Conservation (phyloP, 179 eudicot genomes). For the Beta lomatogona region DNA sequence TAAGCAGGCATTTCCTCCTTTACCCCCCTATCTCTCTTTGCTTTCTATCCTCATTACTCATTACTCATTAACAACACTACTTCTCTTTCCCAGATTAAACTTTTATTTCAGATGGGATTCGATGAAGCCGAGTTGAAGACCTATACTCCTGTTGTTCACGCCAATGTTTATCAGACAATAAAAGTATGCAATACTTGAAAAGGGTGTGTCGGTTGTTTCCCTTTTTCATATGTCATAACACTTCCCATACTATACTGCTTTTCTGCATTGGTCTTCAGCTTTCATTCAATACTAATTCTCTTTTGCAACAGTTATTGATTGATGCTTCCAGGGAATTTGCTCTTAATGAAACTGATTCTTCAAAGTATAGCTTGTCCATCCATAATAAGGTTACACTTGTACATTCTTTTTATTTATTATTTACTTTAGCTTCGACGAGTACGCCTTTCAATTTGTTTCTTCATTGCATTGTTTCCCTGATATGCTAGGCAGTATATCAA, state of each 20-base stretch:
- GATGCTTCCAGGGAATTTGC: slow-evolving; percentile 85
- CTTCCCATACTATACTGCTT: slow-evolving; percentile 16
- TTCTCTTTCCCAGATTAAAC: slow-evolving; percentile 65
- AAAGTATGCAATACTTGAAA: slow-evolving; percentile 80
- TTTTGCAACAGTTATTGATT: slow-evolving; percentile 60
- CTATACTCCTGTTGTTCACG: slow-evolving; percentile 82
- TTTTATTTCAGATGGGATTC: slow-evolving; percentile 87
- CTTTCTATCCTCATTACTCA: background rate
- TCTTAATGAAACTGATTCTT: slow-evolving; percentile 56
- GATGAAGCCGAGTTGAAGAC: slow-evolving; percentile 76
- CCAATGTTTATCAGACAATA: slow-evolving; percentile 95
- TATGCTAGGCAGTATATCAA: background rate
- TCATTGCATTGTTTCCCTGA: background rate
- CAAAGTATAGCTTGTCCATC: slow-evolving; percentile 61
- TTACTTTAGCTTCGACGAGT: background rate
- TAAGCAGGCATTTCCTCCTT: slow-evolving; percentile 66
- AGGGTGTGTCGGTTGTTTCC: slow-evolving; percentile 74
- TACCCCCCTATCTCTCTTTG: too few relatives aligned
- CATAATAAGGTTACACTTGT: slow-evolving; percentile 60
- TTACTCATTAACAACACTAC: slow-evolving; percentile 5
- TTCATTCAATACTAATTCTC: background rate
- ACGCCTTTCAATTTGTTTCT: background rate
- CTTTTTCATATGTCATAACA: slow-evolving; percentile 25
- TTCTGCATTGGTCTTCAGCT: background rate
- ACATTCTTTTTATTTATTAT: background rate